A percentile compares a stretch with the other conserved stretches of the same genome.
Evolutionary conservation across 1,139 yeast genomes (phyloP).

Genomic region (Scheffersomyces quercinus): DNA sequence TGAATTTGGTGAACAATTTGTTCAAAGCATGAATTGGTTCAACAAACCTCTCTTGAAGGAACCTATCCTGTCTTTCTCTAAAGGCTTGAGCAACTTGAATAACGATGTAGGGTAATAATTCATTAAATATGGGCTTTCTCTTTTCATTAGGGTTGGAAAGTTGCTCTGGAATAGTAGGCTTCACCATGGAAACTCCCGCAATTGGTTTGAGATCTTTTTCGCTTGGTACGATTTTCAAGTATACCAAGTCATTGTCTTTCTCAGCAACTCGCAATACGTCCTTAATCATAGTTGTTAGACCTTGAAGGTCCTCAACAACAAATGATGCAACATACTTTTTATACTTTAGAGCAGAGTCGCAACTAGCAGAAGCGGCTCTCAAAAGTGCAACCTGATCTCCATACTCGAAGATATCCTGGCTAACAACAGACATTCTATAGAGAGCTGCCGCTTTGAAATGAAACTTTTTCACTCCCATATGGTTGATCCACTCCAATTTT

Average conservation of each 20-base stretch:
- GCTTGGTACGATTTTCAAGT: slow-evolving; percentile 64
- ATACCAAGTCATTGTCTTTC: slow-evolving; percentile 79
- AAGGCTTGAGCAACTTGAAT: slow-evolving; percentile 71
- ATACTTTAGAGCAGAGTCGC: slow-evolving; percentile 39
- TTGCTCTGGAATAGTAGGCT: slow-evolving; percentile 40
- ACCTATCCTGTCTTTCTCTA: slow-evolving; percentile 62
- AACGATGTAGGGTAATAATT: slow-evolving; percentile 64
- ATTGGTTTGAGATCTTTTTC: slow-evolving; percentile 43
- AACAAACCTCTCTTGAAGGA: slow-evolving; percentile 49
- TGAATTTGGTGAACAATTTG: slow-evolving; percentile 43
- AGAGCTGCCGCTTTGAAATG: slow-evolving; percentile 76
- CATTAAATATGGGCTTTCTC: slow-evolving; percentile 43
- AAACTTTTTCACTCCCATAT: slow-evolving; percentile 52
- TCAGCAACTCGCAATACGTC: slow-evolving; percentile 58
- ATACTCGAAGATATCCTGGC: slow-evolving; percentile 51
- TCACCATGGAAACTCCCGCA: slow-evolving; percentile 57
- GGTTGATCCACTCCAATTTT: slow-evolving; percentile 64
- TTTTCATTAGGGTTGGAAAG: slow-evolving; percentile 21
- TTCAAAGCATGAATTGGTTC: slow-evolving; percentile 55
- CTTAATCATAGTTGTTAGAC: slow-evolving; percentile 45
- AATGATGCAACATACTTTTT: slow-evolving; percentile 43
- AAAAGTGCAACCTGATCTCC: slow-evolving; percentile 73
- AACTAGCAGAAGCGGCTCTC: slow-evolving; percentile 31
- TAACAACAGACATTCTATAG: slow-evolving; percentile 56
- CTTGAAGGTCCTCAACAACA: slow-evolving; percentile 50